Evolutionary conservation across 2,329 filamentous ascomycete genomes (phyloP).

Genomic region (Cytospora piceae): DNA sequence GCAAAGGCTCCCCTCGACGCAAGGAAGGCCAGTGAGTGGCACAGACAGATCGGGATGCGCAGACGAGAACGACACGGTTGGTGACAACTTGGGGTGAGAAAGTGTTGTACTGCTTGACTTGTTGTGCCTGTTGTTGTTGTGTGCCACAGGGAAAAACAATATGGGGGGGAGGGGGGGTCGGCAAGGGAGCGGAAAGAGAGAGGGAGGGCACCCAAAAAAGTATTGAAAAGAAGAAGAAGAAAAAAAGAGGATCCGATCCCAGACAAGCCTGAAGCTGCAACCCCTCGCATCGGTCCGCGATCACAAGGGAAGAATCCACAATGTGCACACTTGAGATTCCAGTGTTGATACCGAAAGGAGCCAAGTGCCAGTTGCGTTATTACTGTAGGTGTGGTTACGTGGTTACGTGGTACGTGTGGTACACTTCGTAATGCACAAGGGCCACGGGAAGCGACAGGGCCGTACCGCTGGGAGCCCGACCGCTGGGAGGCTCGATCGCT

Average conservation of each 20-base stretch:
- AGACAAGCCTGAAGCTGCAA: constrained; percentile 20
- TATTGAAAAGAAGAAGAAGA: background rate
- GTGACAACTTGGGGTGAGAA: background rate
- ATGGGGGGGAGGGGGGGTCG: background rate
- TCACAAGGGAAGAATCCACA: constrained; percentile 24
- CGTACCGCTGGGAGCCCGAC: constrained; percentile 23
- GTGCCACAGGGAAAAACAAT: background rate
- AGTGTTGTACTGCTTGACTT: background rate
- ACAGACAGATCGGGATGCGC: background rate
- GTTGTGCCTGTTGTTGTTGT: constrained; percentile 3
- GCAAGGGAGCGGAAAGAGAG: background rate
- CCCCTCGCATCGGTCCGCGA: constrained; percentile 26
- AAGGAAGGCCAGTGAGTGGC: background rate
- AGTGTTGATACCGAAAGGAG: background rate
- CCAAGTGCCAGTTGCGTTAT: constrained; percentile 14
- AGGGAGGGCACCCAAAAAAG: background rate
- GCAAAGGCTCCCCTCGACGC: background rate
- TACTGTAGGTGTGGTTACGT: no score
- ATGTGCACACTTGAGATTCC: background rate
- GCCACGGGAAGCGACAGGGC: constrained; percentile 22
- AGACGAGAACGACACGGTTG: background rate
- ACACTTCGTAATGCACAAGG: background rate
- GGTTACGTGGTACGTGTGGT: constrained; percentile 8
- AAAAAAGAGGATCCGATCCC: constrained; percentile 13
- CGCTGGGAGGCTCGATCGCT: constrained; percentile 16